Conservation (phyloP, 371 early-diverging fungal genomes). For the Saksenaea vasiformis region DNA sequence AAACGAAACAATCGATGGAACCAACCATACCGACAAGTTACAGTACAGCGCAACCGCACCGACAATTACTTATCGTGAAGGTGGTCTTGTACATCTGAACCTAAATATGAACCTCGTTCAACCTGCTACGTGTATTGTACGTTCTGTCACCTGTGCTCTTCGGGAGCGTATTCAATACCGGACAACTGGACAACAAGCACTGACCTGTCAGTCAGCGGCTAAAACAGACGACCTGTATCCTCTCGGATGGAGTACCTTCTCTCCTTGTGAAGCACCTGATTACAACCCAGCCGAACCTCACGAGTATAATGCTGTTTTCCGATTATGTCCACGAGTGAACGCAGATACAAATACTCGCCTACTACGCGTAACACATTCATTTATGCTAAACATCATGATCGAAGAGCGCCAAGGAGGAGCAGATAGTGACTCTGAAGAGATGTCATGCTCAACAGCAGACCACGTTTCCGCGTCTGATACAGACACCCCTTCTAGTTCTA, state of each 20-base stretch:
- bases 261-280: constrained; percentile 8
- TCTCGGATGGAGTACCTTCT: constrained; percentile 32
- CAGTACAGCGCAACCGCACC: constrained; percentile 44
- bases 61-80: constrained; percentile 47
- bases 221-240: constrained; percentile 27
- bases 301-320: constrained; percentile 30
- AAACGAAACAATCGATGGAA: constrained; percentile 32
- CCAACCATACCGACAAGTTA: constrained; percentile 27
- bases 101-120: constrained; percentile 31
- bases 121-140: constrained; percentile 34
- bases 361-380: constrained; percentile 23
- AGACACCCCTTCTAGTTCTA: constrained; percentile 16
- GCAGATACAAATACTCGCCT: constrained; percentile 28
- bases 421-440: neutral
- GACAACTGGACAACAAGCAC: constrained; percentile 26
- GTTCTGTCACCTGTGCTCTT: constrained; percentile 46
- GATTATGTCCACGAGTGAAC: constrained; percentile 36
- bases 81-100: constrained; percentile 44
- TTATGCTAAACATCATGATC: constrained; percentile 29
- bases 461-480: neutral
- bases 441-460: neutral
- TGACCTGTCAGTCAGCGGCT: constrained; percentile 2
- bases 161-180: constrained; percentile 46
- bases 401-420: constrained; percentile 9
- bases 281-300: constrained; percentile 13